A percentile compares a stretch with the other conserved stretches of the same genome.
Conservation (phyloP, 108 stramenopile species). For the Bacterosira constricta region DNA sequence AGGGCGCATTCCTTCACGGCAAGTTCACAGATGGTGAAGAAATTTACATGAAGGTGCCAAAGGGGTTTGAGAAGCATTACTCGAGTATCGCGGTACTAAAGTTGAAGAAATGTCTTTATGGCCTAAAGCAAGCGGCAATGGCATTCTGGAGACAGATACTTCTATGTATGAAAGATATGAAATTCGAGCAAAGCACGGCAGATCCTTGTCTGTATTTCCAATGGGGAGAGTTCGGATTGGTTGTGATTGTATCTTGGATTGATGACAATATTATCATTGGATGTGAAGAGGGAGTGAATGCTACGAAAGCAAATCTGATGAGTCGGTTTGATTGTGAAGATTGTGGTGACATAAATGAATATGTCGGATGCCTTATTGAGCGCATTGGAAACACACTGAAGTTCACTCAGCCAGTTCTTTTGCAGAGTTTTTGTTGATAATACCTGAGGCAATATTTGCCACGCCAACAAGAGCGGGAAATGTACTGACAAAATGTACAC, state of each 20-base stretch:
- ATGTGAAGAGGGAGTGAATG: not conserved
- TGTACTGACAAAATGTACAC: not conserved
- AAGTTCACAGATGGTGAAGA: not conserved
- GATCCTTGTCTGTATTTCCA: slow-evolving; percentile 44
- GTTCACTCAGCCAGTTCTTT: slow-evolving; percentile 51
- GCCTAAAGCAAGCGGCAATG: not conserved
- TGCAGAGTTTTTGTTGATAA: slow-evolving; percentile 46
- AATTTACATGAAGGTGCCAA: slow-evolving; percentile 5
- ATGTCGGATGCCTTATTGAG: slow-evolving; percentile 51
- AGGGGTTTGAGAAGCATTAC: slow-evolving; percentile 6
- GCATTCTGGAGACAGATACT: not conserved
- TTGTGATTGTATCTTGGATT: slow-evolving; percentile 37
- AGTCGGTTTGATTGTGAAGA: slow-evolving; percentile 37
- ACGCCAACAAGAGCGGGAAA: slow-evolving; percentile 27
- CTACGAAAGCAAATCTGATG: slow-evolving; percentile 15
- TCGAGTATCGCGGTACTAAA: not conserved
- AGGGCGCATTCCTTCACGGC: not conserved
- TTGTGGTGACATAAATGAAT: slow-evolving; percentile 39
- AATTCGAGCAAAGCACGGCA: slow-evolving; percentile 19
- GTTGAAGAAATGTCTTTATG: not conserved
- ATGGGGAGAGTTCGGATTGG: slow-evolving; percentile 23
- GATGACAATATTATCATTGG: slow-evolving; percentile 46
- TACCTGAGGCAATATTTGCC: too few species aligned
- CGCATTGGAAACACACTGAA: slow-evolving; percentile 1
- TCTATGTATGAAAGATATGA: not conserved